Conservation (phyloP, 75 land plant genomes). For the Chamaecyparis obtusa region DNA sequence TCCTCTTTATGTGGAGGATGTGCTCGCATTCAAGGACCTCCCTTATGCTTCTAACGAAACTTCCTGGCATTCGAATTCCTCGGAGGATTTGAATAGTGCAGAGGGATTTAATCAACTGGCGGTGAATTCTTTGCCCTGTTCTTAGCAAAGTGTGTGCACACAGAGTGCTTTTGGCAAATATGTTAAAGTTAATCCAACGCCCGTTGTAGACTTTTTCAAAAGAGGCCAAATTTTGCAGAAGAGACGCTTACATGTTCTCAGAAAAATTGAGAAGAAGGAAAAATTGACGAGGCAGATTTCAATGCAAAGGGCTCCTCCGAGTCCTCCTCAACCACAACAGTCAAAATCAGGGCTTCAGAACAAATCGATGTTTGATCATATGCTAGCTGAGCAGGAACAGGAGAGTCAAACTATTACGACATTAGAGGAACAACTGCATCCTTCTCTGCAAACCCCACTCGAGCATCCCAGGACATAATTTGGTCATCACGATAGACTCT, state of each 20-base stretch:
- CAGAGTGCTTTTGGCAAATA: background rate
- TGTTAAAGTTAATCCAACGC: background rate
- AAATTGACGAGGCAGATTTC: background rate
- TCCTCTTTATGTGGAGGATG: background rate
- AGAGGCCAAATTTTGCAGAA: background rate
- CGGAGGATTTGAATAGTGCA: background rate
- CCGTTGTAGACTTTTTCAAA: background rate
- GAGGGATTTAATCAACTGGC: background rate
- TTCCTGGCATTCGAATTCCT: background rate
- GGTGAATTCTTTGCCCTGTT: background rate
- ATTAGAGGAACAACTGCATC: no score
- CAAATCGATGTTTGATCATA: background rate
- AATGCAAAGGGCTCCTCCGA: background rate
- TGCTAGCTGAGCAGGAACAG: conserved; percentile 2
- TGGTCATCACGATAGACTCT: no score
- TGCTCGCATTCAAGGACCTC: background rate
- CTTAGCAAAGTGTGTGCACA: background rate
- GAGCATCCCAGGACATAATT: no score
- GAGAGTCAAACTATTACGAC: background rate
- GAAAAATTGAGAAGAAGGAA: background rate
- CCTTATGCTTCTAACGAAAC: background rate
- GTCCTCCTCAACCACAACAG: background rate
- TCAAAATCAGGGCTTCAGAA: background rate
- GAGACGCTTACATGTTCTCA: background rate
- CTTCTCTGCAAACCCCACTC: no score